phyloP scores from a whole-genome alignment of 1,284 basidiomycete genomes.

The Cryptococcus wingfieldii region DNA sequence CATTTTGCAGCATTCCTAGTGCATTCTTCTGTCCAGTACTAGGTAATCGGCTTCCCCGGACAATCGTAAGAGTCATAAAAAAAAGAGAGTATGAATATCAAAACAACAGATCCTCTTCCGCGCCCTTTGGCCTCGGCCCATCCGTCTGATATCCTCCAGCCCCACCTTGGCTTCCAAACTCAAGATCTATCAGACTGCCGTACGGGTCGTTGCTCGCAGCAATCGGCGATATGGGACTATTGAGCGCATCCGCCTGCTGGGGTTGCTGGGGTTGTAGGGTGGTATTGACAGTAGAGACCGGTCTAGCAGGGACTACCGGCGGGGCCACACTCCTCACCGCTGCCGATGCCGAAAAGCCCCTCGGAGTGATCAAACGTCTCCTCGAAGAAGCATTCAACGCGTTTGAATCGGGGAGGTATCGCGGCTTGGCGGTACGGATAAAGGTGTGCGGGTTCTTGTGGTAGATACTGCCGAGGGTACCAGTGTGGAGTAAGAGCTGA shows the following conservation, averaged over 20 bases:
- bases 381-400: constrained; percentile 47
- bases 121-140: constrained; percentile 37
- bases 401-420: constrained; percentile 45
- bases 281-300: constrained; percentile 11
- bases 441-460: constrained; percentile 50
- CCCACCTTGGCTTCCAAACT: constrained; percentile 28
- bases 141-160: constrained; percentile 44
- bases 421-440: constrained; percentile 48
- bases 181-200: constrained; percentile 45
- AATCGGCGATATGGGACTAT: not conserved
- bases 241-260: not conserved
- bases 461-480: constrained; percentile 49
- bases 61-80: no score
- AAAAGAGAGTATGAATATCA: constrained; percentile 3
- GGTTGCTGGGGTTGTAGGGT: constrained; percentile 11
- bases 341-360: constrained; percentile 22
- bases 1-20: no score
- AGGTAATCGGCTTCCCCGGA: no score
- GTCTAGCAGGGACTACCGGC: constrained; percentile 5
- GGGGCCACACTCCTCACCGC: constrained; percentile 1
- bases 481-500: constrained; percentile 55
- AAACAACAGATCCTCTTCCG: constrained; percentile 37
- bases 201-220: constrained; percentile 38
- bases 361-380: constrained; percentile 43
- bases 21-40: no score